Conservation (phyloP, 805 yeast species). For the Candida ascalaphidarum region DNA sequence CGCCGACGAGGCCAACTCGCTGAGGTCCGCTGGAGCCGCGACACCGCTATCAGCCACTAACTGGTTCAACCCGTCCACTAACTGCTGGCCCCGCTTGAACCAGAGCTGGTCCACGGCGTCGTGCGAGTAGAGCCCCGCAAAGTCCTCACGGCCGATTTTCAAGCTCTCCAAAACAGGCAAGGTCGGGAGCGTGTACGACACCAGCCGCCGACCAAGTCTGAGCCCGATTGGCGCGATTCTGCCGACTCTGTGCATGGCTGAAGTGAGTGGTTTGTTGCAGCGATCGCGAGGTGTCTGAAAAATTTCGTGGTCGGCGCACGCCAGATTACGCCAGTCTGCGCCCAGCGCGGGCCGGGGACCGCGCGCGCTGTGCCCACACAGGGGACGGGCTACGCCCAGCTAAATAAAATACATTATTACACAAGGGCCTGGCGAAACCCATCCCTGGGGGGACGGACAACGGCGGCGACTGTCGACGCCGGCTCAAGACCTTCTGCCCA, state of each 20-base stretch:
- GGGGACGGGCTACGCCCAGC: too few relatives aligned
- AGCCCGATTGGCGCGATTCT: background rate
- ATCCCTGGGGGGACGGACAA: too few relatives aligned
- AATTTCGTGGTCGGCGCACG: too few relatives aligned
- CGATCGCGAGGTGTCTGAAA: background rate
- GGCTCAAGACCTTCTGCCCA: slow-evolving; percentile 50
- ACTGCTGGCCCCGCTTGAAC: slow-evolving; percentile 33
- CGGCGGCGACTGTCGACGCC: too few relatives aligned
- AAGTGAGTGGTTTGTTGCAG: background rate
- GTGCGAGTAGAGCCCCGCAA: slow-evolving; percentile 41
- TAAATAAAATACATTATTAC: too few relatives aligned
- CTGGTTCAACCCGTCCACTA: slow-evolving; percentile 32
- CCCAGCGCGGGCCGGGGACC: too few relatives aligned
- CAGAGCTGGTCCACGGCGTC: slow-evolving; percentile 44
- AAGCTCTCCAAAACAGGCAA: slow-evolving; percentile 21
- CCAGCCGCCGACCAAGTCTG: slow-evolving; percentile 5
- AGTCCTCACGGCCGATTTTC: slow-evolving; percentile 18
- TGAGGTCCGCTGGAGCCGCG: slow-evolving; percentile 17
- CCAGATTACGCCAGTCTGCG: too few relatives aligned
- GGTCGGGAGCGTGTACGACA: slow-evolving; percentile 26
- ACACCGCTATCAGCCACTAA: slow-evolving; percentile 20
- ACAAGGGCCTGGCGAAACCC: too few relatives aligned
- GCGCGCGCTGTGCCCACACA: too few relatives aligned
- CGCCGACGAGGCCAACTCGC: slow-evolving; percentile 29
- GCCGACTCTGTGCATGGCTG: slow-evolving; percentile 4